Conservation (phyloP, 176 grass and related monocot species). For the Areca catechu region DNA sequence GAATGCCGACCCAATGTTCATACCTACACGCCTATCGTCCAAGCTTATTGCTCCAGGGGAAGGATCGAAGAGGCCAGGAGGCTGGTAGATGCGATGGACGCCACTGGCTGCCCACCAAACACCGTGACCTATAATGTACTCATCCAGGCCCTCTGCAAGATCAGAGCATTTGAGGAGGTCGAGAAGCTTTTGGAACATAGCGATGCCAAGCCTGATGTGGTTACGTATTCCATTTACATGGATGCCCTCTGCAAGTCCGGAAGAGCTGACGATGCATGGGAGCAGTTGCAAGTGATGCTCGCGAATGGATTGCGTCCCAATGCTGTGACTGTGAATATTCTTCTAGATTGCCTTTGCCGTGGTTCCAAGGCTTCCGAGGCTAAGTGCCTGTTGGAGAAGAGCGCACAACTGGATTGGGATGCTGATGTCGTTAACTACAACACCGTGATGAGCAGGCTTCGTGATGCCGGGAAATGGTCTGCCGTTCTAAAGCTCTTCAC, state of each 20-base stretch:
- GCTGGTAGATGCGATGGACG: constrained; percentile 50
- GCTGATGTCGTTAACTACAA: constrained; percentile 73
- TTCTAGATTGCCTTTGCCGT: constrained; percentile 69
- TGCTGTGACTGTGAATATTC: constrained; percentile 81
- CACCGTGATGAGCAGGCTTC: constrained; percentile 81
- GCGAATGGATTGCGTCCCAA: constrained; percentile 42
- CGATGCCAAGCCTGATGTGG: constrained; percentile 38
- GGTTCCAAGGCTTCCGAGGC: constrained; percentile 39
- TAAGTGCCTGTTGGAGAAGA: constrained; percentile 57
- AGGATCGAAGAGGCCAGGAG: constrained; percentile 44
- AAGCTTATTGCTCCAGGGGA: constrained; percentile 46
- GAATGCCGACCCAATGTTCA: constrained; percentile 60
- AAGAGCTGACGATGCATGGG: constrained; percentile 45
- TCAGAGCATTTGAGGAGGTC: constrained; percentile 44
- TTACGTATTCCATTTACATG: constrained; percentile 88
- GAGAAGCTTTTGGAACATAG: constrained; percentile 48
- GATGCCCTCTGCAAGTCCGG: constrained; percentile 58
- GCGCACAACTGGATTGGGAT: constrained; percentile 48
- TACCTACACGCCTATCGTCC: constrained; percentile 73
- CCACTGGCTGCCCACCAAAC: constrained; percentile 43
- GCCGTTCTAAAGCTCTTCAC: constrained; percentile 58
- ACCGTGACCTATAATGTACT: constrained; percentile 74
- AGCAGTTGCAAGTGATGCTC: constrained; percentile 55
- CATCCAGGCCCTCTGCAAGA: constrained; percentile 59
- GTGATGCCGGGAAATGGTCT: constrained; percentile 43